Percentiles rank a stretch among this genome's conserved stretches.
These are phyloP conservation scores for Porphyrellus cyaneotinctus DNA, from an alignment of 768 basidiomycete species.

Conservation along the genomic window DNA sequence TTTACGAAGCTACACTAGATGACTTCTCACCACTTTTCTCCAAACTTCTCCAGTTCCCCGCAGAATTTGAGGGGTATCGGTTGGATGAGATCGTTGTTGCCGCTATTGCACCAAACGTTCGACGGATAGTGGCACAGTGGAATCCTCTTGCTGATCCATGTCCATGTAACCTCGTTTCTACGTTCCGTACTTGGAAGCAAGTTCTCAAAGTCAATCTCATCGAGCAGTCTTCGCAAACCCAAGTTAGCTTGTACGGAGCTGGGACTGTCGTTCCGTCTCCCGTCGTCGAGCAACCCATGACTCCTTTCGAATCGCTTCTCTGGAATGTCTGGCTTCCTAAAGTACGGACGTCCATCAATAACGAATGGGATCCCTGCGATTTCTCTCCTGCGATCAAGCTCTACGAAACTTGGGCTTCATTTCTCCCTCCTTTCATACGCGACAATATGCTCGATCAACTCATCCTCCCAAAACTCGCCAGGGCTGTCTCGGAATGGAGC, in stretches of 20 bases:
- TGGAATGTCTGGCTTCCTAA: conserved; percentile 97
- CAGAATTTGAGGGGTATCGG: conserved; percentile 73
- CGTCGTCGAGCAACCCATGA: conserved; percentile 66
- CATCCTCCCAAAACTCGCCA: conserved; percentile 86
- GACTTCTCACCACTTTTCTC: conserved; percentile 71
- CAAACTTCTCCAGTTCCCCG: conserved; percentile 64
- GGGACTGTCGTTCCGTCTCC: conserved; percentile 31
- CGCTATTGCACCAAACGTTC: conserved; percentile 78
- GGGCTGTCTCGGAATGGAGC: conserved; percentile 82
- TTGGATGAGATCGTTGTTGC: conserved; percentile 93
- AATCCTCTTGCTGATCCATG: conserved; percentile 77
- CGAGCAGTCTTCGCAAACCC: conserved; percentile 40
- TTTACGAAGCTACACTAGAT: conserved; percentile 70
- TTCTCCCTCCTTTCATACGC: conserved; percentile 85
- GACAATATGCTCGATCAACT: conserved; percentile 97
- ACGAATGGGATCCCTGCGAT: conserved; percentile 80
- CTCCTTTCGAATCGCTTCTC: conserved; percentile 88
- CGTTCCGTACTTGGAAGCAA: conserved; percentile 65
- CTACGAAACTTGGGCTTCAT: conserved; percentile 83
- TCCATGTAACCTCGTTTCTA: conserved; percentile 60
- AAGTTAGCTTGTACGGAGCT: conserved; percentile 58
- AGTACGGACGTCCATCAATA: conserved; percentile 91
- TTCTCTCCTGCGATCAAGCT: conserved; percentile 75
- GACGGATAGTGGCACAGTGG: conserved; percentile 74
- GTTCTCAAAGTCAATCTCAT: conserved; percentile 56